A percentile compares a stretch with the other conserved stretches of the same genome.
Evolutionary conservation across 2,329 filamentous ascomycete species (phyloP).

Genomic region (Ophiostoma piceae): DNA sequence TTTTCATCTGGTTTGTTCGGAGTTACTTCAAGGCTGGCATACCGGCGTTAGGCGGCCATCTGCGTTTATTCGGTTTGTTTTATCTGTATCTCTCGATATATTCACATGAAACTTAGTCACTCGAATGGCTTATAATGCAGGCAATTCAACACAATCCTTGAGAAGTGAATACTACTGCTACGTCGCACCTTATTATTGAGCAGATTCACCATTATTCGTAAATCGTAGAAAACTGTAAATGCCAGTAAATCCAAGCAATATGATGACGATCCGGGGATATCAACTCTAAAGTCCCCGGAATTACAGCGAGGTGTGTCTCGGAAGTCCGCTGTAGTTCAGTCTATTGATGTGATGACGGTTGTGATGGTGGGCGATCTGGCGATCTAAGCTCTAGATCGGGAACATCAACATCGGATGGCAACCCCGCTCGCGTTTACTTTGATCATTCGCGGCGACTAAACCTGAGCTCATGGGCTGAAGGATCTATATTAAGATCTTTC

Average conservation of each 20-base stretch:
- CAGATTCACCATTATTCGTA: not conserved
- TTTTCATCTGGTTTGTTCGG: not conserved
- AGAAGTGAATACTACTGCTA: not conserved
- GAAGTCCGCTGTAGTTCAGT: not conserved
- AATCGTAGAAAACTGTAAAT: too few relatives aligned
- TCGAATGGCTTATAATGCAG: not conserved
- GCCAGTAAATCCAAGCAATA: too few relatives aligned
- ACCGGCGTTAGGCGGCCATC: not conserved
- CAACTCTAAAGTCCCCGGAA: not conserved
- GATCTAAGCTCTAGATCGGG: not conserved
- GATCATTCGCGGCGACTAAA: not conserved
- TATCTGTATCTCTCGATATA: not conserved
- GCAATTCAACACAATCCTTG: not conserved
- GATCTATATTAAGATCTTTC: not conserved
- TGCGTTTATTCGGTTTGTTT: not conserved
- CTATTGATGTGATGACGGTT: not conserved
- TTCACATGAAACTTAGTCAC: not conserved
- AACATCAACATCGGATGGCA: not conserved
- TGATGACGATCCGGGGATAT: not conserved
- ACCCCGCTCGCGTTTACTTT: not conserved
- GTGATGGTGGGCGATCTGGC: constrained; percentile 3
- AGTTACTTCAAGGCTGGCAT: not conserved
- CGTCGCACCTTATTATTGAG: not conserved
- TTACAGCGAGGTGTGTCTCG: not conserved
- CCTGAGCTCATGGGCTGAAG: not conserved